Base-by-base conservation (phyloP, 768 basidiomycete genomes). In the Lentinula sp. region DNA sequence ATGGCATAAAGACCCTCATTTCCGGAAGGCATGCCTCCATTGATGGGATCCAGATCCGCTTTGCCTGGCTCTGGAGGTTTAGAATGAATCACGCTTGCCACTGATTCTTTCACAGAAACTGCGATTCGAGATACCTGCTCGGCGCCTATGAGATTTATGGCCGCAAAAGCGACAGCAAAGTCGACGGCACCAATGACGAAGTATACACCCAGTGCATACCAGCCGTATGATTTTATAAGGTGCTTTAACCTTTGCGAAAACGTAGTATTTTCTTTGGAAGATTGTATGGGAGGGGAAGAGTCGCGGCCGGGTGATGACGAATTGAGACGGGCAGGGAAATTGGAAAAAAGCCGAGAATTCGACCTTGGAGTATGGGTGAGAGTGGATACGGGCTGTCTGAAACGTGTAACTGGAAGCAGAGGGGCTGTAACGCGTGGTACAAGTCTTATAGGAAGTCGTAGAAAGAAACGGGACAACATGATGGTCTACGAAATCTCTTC, bases 151-250 rank as follows among this genome's bases (percentile, higher is more conserved):
- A 93, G 77, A 66, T 92, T 89, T 69, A 99, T 85, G 56, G 86
- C 86, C 51, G 86, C 81, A 70, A 97, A 97, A 0, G 91, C 86
- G 67, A 97, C 79, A 39, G 83, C 76, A 70, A 98, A 94, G 72
- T 99, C 97, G 70, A 95, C 69, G 6, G 79, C 76, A 45, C 84
- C 82, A 59, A 98, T 70, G 54, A 87, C 69, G 63, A 88, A 48
- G 77, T 99, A 99, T 28, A 98, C 87, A 36, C 91, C 95, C 33
- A 98, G 81, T 18, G 97, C 94, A 70, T 95, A 96, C 91, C 92
- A 94, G 35, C 96, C 96, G 71, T 98, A 97, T 4, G 90, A 84
- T 70, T 90, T 95, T 62, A 95, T 87, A 61, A 98, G 88, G 66
- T 85, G 81, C 69, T 87, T 93, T 23, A 95, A 77, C 18, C 86